Percentiles rank a stretch among this genome's conserved stretches.
These are phyloP conservation scores for Comarum palustre DNA, from an alignment of 306 rosid genomes.

Conservation along the genomic window DNA sequence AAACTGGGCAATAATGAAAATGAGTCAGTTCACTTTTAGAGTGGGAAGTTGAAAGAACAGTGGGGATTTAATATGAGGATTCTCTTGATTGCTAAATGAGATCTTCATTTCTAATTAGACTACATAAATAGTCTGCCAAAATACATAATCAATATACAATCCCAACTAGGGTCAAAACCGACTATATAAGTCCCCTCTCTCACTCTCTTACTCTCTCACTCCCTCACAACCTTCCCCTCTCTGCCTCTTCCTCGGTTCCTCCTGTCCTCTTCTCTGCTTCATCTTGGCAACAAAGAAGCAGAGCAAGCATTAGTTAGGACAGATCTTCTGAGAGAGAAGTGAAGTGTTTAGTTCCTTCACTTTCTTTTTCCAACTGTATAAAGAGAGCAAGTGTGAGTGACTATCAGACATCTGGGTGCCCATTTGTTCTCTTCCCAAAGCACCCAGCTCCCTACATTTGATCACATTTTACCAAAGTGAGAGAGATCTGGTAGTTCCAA, in stretches of 20 bases:
- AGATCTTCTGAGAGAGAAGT: conserved; percentile 11
- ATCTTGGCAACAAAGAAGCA: conserved; percentile 15
- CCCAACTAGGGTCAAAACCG: conserved; percentile 28
- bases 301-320: conserved; percentile 32
- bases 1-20: neutral
- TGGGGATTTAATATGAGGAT: neutral
- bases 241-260: conserved; percentile 18
- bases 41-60: neutral
- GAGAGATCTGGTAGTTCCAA: neutral
- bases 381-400: neutral
- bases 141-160: conserved; percentile 2
- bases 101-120: neutral
- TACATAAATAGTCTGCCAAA: conserved; percentile 19
- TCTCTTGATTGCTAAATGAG: neutral
- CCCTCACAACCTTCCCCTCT: conserved; percentile 21
- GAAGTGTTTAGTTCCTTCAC: neutral
- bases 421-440: neutral
- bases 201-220: conserved; percentile 2
- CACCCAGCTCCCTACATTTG: neutral
- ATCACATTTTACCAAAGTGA: conserved; percentile 11
- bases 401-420: conserved; percentile 6
- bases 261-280: conserved; percentile 29
- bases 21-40: neutral
- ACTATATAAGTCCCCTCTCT: conserved; percentile 51
- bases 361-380: conserved; percentile 13